Evolutionary conservation across 352 stramenopile species (phyloP).

Genomic region (Thalassiosira mediterranea): DNA sequence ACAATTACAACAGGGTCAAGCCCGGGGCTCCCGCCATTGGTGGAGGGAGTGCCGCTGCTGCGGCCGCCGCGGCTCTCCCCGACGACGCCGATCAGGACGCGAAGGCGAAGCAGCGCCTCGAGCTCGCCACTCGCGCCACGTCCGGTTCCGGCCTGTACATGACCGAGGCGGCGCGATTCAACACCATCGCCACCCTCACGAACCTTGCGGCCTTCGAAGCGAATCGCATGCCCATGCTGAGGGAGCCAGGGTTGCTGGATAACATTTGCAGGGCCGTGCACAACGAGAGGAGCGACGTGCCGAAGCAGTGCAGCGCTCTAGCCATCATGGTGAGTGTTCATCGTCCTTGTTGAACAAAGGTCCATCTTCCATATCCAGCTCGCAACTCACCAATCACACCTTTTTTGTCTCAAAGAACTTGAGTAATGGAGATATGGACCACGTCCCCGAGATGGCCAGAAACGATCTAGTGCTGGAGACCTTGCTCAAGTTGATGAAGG

Average conservation of each 20-base stretch:
- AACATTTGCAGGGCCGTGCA: constrained; percentile 58
- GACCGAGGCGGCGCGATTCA: constrained; percentile 66
- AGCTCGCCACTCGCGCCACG: constrained; percentile 42
- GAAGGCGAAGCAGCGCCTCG: constrained; percentile 17
- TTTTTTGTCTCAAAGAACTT: constrained; percentile 39
- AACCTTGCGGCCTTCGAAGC: constrained; percentile 58
- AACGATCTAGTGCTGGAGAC: constrained; percentile 64
- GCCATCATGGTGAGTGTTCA: constrained; percentile 56
- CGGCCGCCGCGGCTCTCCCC: background rate
- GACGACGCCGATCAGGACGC: constrained; percentile 9
- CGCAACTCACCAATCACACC: background rate
- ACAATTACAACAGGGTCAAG: constrained; percentile 60
- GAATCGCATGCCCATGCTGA: constrained; percentile 63
- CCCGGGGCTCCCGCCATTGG: constrained; percentile 36
- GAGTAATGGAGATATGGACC: constrained; percentile 59
- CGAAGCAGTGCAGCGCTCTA: constrained; percentile 60
- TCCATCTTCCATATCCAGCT: background rate
- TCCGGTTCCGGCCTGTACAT: constrained; percentile 59
- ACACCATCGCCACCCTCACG: constrained; percentile 61
- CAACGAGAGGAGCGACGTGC: constrained; percentile 61
- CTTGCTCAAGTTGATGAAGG: constrained; percentile 57
- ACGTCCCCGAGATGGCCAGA: constrained; percentile 65
- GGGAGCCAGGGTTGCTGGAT: constrained; percentile 55
- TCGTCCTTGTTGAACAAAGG: background rate
- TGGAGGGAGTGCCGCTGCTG: background rate